Percentiles rank a stretch among this genome's conserved stretches.
phyloP scores from a whole-genome alignment of 495 filamentous ascomycete species.

The Penicillium nucicola region DNA sequence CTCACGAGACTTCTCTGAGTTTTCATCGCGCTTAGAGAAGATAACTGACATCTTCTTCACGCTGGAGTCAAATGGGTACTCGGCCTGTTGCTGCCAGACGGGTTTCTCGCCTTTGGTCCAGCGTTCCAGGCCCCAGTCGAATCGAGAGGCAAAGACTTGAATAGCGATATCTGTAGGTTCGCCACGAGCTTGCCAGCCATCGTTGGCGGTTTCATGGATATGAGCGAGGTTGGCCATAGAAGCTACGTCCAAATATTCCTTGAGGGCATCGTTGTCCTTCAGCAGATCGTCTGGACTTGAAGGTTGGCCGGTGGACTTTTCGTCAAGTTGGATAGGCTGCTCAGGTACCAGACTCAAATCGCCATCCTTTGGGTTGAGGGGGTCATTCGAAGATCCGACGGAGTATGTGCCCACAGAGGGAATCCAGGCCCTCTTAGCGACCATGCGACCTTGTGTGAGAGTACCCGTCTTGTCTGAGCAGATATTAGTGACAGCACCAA shows the following conservation, averaged over 20 bases:
- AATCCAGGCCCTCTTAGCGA: conserved; percentile 78
- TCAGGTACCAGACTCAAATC: conserved; percentile 42
- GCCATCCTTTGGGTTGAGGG: conserved; percentile 54
- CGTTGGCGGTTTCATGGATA: conserved; percentile 44
- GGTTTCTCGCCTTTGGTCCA: conserved; percentile 50
- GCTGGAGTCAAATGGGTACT: conserved; percentile 66
- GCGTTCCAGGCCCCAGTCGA: conserved; percentile 55
- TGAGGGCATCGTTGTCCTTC: conserved; percentile 37
- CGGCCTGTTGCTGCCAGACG: conserved; percentile 54
- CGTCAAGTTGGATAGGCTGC: conserved; percentile 31
- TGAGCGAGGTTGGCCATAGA: conserved; percentile 66
- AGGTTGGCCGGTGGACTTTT: conserved; percentile 22
- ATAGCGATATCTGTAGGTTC: conserved; percentile 71
- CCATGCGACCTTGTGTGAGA: conserved; percentile 72
- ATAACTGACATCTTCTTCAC: conserved; percentile 70
- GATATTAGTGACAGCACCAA: conserved; percentile 68
- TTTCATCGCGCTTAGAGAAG: conserved; percentile 37
- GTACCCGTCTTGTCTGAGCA: conserved; percentile 75
- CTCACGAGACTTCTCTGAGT: conserved; percentile 23
- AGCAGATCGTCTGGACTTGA: conserved; percentile 32
- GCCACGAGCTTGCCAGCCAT: conserved; percentile 59
- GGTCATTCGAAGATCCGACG: conserved; percentile 52
- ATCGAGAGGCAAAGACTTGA: conserved; percentile 63
- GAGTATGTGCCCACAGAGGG: conserved; percentile 61
- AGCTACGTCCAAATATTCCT: conserved; percentile 57